phyloP scores from a whole-genome alignment of 192 early-diverging fungal species.

The Allomyces macrogynus region DNA sequence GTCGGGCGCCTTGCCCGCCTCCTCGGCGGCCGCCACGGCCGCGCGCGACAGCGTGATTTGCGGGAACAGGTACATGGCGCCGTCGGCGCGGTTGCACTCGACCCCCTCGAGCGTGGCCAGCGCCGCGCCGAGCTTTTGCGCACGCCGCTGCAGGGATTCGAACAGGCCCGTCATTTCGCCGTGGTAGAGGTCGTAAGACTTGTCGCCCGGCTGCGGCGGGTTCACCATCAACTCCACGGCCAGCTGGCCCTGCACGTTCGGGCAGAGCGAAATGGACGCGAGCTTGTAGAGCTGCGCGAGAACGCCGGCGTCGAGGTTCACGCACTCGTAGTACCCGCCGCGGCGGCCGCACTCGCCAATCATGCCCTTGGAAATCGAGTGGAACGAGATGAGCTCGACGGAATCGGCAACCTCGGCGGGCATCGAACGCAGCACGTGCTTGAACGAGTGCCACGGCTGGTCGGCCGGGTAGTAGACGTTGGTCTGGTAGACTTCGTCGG shows the following conservation, averaged over 20 bases:
- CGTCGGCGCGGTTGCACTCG: constrained; percentile 68
- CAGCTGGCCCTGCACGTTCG: constrained; percentile 86
- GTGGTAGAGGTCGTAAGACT: constrained; percentile 51
- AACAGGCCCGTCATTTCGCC: constrained; percentile 54
- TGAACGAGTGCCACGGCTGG: constrained; percentile 88
- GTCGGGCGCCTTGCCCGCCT: constrained; percentile 57
- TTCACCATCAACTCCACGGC: constrained; percentile 84
- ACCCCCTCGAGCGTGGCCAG: constrained; percentile 71
- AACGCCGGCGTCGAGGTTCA: constrained; percentile 49
- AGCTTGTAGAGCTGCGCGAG: constrained; percentile 84
- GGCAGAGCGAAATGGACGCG: constrained; percentile 77
- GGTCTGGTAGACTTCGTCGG: constrained; percentile 97
- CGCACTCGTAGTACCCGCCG: constrained; percentile 94
- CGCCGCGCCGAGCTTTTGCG: constrained; percentile 43
- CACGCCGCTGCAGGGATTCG: constrained; percentile 58
- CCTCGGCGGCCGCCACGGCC: constrained; percentile 56
- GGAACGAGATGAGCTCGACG: constrained; percentile 85
- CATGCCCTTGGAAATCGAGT: constrained; percentile 95
- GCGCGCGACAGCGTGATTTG: constrained; percentile 46
- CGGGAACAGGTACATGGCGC: constrained; percentile 97
- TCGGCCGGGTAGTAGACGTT: constrained; percentile 65
- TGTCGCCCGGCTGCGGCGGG: constrained; percentile 63
- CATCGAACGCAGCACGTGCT: constrained; percentile 73
- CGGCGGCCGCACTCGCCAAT: constrained; percentile 93
- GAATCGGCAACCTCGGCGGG: constrained; percentile 33